phyloP scores from a whole-genome alignment of 139 green algal genomes.

The Coelastrella sp. region DNA sequence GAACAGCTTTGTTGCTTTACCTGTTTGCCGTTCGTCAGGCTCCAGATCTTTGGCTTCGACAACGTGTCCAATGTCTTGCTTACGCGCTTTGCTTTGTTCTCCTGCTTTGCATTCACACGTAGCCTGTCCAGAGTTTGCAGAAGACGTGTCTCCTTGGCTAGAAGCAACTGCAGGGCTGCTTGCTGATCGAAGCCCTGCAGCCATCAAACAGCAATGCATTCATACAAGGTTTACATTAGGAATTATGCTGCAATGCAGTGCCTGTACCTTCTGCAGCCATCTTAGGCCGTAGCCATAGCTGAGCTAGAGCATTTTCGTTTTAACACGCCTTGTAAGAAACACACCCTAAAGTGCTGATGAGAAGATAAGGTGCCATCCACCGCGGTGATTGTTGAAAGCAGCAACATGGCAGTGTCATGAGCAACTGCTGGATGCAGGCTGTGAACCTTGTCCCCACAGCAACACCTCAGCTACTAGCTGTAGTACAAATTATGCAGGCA shows the following conservation, averaged over 20 bases:
- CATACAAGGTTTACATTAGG: too few relatives aligned
- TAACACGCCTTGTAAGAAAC: too few relatives aligned
- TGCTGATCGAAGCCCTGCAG: slow-evolving; percentile 50
- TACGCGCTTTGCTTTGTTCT: neutral
- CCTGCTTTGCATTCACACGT: slow-evolving; percentile 27
- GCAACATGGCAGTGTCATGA: neutral
- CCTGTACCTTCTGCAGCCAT: too few relatives aligned
- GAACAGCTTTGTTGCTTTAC: neutral
- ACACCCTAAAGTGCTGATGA: too few relatives aligned
- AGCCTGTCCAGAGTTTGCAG: slow-evolving; percentile 69
- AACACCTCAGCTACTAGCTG: neutral
- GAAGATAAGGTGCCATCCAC: too few relatives aligned
- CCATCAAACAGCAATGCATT: neutral
- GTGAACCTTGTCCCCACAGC: neutral
- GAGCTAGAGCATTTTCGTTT: too few relatives aligned
- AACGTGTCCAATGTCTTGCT: slow-evolving; percentile 66
- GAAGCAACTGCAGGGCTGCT: slow-evolving; percentile 72
- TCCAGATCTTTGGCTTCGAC: slow-evolving; percentile 75
- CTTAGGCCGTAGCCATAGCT: too few relatives aligned
- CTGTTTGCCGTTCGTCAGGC: slow-evolving; percentile 63
- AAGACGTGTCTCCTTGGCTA: slow-evolving; percentile 87
- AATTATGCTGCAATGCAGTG: too few relatives aligned
- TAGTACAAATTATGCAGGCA: neutral
- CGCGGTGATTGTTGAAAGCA: too few relatives aligned
- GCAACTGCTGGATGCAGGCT: neutral